phyloP scores from a whole-genome alignment of 495 filamentous ascomycete species.

The Penicillium coprophilum region DNA sequence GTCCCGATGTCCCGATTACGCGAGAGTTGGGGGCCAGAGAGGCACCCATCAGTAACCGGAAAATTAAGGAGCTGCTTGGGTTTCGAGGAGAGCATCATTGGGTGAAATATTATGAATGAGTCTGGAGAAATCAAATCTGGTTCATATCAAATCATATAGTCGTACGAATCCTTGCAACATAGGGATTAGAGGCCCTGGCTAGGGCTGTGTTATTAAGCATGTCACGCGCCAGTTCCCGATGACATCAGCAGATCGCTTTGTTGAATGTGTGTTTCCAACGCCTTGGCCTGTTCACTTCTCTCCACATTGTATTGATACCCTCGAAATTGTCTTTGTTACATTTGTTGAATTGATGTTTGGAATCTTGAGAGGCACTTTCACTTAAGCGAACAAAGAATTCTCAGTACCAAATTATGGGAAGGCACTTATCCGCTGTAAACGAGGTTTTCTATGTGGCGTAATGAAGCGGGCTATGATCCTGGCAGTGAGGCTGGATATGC shows the following conservation, averaged over 20 bases:
- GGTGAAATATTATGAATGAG: constrained; percentile 37
- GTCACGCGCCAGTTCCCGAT: constrained; percentile 2
- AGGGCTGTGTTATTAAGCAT: not conserved
- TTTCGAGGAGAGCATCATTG: constrained; percentile 58
- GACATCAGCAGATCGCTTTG: constrained; percentile 1
- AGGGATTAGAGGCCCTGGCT: not conserved
- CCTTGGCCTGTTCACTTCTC: not conserved
- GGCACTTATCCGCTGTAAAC: not conserved
- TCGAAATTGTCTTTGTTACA: too few relatives aligned
- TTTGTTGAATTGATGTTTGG: too few relatives aligned
- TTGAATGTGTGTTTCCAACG: not conserved
- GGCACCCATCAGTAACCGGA: constrained; percentile 58
- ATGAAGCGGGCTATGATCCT: not conserved
- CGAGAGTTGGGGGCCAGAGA: constrained; percentile 55
- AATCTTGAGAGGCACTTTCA: too few relatives aligned
- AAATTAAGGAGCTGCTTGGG: constrained; percentile 57
- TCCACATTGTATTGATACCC: not conserved
- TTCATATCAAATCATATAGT: too few relatives aligned
- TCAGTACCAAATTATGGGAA: not conserved
- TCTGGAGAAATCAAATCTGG: not conserved
- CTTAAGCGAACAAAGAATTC: not conserved
- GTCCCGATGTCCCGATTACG: constrained; percentile 48
- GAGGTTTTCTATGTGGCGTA: not conserved
- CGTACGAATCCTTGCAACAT: too few relatives aligned
- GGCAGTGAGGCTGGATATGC: constrained; percentile 2